Evolutionary conservation across 1,284 basidiomycete species (phyloP).

Genomic region (Boletus hoseneyae): DNA sequence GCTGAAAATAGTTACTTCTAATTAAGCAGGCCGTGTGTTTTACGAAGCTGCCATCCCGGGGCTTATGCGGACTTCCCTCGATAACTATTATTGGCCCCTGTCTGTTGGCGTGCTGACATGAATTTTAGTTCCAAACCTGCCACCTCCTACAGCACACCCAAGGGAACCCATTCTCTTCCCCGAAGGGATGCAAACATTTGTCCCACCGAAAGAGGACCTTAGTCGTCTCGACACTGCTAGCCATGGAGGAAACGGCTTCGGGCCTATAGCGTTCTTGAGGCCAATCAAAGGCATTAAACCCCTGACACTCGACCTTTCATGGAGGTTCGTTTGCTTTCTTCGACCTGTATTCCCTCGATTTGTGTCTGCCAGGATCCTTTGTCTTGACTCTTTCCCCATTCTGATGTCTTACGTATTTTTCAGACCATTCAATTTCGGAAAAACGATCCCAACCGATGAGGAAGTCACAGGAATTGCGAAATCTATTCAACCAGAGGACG

Average conservation of each 20-base stretch:
- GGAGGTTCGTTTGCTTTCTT: constrained; percentile 48
- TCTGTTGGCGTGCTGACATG: constrained; percentile 18
- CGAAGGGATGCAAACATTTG: constrained; percentile 32
- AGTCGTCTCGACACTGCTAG: not conserved
- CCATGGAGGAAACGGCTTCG: constrained; percentile 6
- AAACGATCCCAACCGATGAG: constrained; percentile 45
- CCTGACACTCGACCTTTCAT: constrained; percentile 60
- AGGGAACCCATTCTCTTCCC: constrained; percentile 35
- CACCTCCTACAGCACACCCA: constrained; percentile 45
- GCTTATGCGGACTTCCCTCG: constrained; percentile 25
- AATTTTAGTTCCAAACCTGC: constrained; percentile 48
- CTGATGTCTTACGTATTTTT: constrained; percentile 5
- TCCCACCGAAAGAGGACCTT: constrained; percentile 21
- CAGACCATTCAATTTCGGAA: constrained; percentile 45
- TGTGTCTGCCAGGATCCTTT: not conserved
- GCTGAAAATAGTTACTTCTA: constrained; percentile 15
- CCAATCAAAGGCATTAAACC: constrained; percentile 58
- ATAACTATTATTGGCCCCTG: constrained; percentile 22
- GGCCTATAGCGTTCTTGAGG: constrained; percentile 38
- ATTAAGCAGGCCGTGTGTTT: constrained; percentile 11
- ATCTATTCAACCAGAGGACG: constrained; percentile 29
- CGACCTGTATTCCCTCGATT: not conserved
- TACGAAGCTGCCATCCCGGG: constrained; percentile 14
- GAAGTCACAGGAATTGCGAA: constrained; percentile 38
- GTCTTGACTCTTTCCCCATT: not conserved